A percentile compares a stretch with the other conserved stretches of the same genome.
phyloP scores from a whole-genome alignment of 176 grass and related monocot genomes.

The Metroxylon sagu region DNA sequence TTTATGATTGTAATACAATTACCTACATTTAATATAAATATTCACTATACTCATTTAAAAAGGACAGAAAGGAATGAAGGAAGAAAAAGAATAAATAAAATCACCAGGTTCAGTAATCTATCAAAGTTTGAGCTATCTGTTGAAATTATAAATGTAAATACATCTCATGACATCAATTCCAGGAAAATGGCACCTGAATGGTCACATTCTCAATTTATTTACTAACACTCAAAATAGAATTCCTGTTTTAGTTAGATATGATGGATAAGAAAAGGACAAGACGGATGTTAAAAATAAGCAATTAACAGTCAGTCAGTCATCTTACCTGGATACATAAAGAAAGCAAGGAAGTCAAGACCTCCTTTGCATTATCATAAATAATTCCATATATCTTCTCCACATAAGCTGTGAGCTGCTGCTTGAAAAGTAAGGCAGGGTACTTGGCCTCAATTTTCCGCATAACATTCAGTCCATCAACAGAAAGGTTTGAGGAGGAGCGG shows the following conservation, averaged over 20 bases:
- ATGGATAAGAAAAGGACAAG: background rate
- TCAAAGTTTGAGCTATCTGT: no score
- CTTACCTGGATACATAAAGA: constrained; percentile 69
- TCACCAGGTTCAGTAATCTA: no score
- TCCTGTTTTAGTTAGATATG: background rate
- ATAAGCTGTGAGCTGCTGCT: constrained; percentile 87
- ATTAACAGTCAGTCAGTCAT: background rate
- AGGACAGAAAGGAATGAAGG: no score
- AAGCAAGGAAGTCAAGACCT: constrained; percentile 65
- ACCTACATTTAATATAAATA: no score
- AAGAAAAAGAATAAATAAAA: no score
- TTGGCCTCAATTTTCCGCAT: constrained; percentile 68
- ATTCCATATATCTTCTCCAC: constrained; percentile 82
- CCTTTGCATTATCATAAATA: constrained; percentile 79
- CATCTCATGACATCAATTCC: no score
- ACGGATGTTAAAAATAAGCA: background rate
- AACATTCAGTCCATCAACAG: constrained; percentile 46
- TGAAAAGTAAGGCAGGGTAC: constrained; percentile 98
- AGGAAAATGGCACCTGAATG: no score
- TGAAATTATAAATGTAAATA: no score
- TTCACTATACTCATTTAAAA: no score
- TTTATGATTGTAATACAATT: no score
- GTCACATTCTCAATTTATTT: background rate
- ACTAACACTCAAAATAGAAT: background rate
- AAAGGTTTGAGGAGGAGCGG: constrained; percentile 42